phyloP scores from a whole-genome alignment of 371 early-diverging fungal species.

The Dichotomocladium elegans region DNA sequence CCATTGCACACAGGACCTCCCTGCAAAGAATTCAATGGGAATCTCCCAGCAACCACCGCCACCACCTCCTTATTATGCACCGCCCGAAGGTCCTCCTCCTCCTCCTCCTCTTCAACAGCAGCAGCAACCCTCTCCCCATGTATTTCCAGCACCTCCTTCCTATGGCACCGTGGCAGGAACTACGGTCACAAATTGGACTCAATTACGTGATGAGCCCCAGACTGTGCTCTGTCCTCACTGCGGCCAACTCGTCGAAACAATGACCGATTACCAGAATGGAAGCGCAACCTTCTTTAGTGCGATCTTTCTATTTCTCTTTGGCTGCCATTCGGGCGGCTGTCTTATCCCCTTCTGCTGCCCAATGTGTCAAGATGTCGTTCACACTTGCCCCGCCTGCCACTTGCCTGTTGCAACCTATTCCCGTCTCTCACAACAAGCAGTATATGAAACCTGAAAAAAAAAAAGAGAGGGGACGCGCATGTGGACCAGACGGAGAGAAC shows the following conservation, averaged over 20 bases:
- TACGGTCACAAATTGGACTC: background rate
- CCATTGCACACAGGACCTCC: too few relatives aligned
- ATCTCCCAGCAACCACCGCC: slow-evolving; percentile 3
- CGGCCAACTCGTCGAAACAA: slow-evolving; percentile 12
- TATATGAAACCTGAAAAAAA: too few relatives aligned
- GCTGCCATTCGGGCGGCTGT: slow-evolving; percentile 13
- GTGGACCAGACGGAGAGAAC: too few relatives aligned
- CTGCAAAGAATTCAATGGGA: too few relatives aligned
- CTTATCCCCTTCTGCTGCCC: slow-evolving; percentile 12
- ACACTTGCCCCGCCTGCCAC: slow-evolving; percentile 12
- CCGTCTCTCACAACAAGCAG: slow-evolving; percentile 1
- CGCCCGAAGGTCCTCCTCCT: background rate
- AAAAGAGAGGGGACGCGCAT: too few relatives aligned
- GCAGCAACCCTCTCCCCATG: background rate
- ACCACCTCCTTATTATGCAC: background rate
- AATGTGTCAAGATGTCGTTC: slow-evolving; percentile 9
- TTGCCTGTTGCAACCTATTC: slow-evolving; percentile 10
- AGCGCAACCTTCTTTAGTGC: slow-evolving; percentile 5
- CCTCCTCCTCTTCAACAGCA: background rate
- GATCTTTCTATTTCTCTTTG: slow-evolving; percentile 1
- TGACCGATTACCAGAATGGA: slow-evolving; percentile 8
- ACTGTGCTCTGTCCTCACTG: slow-evolving; percentile 9
- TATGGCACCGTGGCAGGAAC: background rate
- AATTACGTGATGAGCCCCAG: slow-evolving; percentile 2
- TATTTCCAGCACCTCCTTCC: slow-evolving; percentile 3